Conservation (phyloP, 805 yeast genomes). For the Hanseniaspora taiwanica region DNA sequence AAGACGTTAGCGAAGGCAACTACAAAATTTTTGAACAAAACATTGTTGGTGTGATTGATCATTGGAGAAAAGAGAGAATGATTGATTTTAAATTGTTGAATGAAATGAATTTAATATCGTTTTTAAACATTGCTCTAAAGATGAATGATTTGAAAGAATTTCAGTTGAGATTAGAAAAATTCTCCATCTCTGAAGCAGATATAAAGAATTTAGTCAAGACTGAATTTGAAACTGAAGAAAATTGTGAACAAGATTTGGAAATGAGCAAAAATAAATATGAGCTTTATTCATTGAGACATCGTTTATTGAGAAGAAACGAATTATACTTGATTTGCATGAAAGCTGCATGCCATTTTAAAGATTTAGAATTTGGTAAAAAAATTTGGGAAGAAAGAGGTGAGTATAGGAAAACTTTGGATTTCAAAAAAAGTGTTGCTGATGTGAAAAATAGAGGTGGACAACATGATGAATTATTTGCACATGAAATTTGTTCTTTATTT, state of each 20-base stretch:
- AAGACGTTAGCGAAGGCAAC: conserved; percentile 1
- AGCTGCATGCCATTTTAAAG: conserved; percentile 48
- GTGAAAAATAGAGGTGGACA: conserved; percentile 25
- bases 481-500: conserved; percentile 50
- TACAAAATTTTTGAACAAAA: conserved; percentile 14
- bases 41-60: conserved; percentile 9
- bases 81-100: conserved; percentile 14
- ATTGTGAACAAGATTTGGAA: conserved; percentile 3
- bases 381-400: conserved; percentile 73
- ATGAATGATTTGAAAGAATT: conserved; percentile 16
- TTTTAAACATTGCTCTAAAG: conserved; percentile 18
- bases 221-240: conserved; percentile 5
- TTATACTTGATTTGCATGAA: conserved; percentile 49
- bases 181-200: conserved; percentile 16
- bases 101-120: conserved; percentile 12
- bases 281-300: conserved; percentile 15
- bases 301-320: conserved; percentile 31
- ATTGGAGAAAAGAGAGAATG: conserved; percentile 7
- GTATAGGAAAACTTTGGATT: conserved; percentile 43
- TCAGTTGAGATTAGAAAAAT: conserved; percentile 13
- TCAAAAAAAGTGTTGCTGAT: conserved; percentile 27
- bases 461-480: conserved; percentile 58
- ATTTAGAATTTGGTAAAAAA: conserved; percentile 44
- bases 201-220: conserved; percentile 8
- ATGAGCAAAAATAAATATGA: conserved; percentile 11